These are phyloP conservation scores for Phyllostachys edulis DNA, from an alignment of 176 grass and related monocot species.

Conservation along the genomic window DNA sequence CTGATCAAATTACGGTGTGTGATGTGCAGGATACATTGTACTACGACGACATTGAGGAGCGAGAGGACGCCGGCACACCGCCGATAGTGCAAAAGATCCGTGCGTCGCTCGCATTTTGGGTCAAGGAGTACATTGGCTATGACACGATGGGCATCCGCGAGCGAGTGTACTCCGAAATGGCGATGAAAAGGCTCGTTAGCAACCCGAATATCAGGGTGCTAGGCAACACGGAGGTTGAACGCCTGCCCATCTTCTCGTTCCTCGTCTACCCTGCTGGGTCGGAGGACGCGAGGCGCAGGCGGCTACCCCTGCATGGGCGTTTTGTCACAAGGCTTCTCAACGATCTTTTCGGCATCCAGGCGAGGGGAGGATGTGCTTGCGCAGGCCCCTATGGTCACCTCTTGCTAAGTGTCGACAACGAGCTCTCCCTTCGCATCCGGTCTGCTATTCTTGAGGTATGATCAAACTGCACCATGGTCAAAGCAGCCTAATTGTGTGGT, in stretches of 20 bases:
- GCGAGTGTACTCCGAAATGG: slow-evolving; percentile 37
- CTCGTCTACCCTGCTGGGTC: slow-evolving; percentile 42
- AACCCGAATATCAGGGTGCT: slow-evolving; percentile 55
- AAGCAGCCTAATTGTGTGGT: background rate
- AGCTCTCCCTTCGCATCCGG: slow-evolving; percentile 57
- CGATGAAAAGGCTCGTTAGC: slow-evolving; percentile 32
- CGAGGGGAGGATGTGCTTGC: slow-evolving; percentile 74
- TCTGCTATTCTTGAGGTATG: slow-evolving; percentile 54
- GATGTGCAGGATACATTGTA: slow-evolving; percentile 66
- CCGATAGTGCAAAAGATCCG: slow-evolving; percentile 75
- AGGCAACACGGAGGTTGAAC: slow-evolving; percentile 45
- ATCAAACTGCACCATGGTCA: background rate
- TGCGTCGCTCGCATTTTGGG: slow-evolving; percentile 69
- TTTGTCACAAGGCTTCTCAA: slow-evolving; percentile 66
- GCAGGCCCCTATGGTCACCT: slow-evolving; percentile 69
- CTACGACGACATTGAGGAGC: slow-evolving; percentile 52
- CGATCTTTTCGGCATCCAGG: slow-evolving; percentile 86
- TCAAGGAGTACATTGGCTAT: slow-evolving; percentile 66
- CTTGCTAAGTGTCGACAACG: slow-evolving; percentile 47
- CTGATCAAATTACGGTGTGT: background rate
- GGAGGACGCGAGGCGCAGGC: background rate
- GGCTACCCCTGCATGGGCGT: slow-evolving; percentile 61
- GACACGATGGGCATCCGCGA: slow-evolving; percentile 45
- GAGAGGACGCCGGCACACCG: slow-evolving; percentile 69
- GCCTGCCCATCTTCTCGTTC: slow-evolving; percentile 75